Conservation (phyloP, 1,284 basidiomycete genomes). For the Volvariella volvacea region DNA sequence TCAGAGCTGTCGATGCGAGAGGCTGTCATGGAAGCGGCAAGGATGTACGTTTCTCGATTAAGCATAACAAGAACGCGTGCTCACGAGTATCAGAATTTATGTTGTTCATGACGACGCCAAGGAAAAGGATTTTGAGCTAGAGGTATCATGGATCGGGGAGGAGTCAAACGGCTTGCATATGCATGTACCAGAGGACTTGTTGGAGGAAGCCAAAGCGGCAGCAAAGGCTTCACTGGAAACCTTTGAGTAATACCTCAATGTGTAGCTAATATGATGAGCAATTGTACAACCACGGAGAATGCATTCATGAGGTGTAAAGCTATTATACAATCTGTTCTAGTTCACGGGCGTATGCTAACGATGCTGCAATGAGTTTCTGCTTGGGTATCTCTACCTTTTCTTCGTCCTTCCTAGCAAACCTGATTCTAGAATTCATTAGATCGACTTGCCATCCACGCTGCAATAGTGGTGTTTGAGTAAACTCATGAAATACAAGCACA, state of each 20-base stretch:
- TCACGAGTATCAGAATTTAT: slow-evolving; percentile 67
- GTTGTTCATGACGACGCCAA: slow-evolving; percentile 96
- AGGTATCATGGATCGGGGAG: slow-evolving; percentile 93
- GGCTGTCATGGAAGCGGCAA: slow-evolving; percentile 89
- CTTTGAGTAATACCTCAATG: slow-evolving; percentile 58
- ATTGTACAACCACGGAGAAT: slow-evolving; percentile 5
- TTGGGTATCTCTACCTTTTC: slow-evolving; percentile 79
- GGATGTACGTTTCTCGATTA: slow-evolving; percentile 68
- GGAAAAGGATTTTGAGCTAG: slow-evolving; percentile 97
- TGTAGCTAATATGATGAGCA: slow-evolving; percentile 5
- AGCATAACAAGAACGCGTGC: neutral
- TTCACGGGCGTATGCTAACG: slow-evolving; percentile 75
- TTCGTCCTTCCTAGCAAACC: slow-evolving; percentile 65
- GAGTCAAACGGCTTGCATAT: slow-evolving; percentile 81
- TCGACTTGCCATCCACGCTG: slow-evolving; percentile 75
- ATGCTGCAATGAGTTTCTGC: slow-evolving; percentile 70
- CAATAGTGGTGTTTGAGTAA: slow-evolving; percentile 8
- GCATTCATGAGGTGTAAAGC: slow-evolving; percentile 5
- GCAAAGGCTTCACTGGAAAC: slow-evolving; percentile 87
- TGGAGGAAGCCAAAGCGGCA: slow-evolving; percentile 81
- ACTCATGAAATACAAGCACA: slow-evolving; percentile 2
- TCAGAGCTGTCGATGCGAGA: slow-evolving; percentile 73
- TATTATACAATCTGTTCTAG: slow-evolving; percentile 83
- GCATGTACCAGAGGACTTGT: slow-evolving; percentile 80
- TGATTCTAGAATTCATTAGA: slow-evolving; percentile 50